Percentiles rank a stretch among this genome's conserved stretches.
Evolutionary conservation across 2,329 filamentous ascomycete species (phyloP).

Genomic region (Arthroderma uncinatum): DNA sequence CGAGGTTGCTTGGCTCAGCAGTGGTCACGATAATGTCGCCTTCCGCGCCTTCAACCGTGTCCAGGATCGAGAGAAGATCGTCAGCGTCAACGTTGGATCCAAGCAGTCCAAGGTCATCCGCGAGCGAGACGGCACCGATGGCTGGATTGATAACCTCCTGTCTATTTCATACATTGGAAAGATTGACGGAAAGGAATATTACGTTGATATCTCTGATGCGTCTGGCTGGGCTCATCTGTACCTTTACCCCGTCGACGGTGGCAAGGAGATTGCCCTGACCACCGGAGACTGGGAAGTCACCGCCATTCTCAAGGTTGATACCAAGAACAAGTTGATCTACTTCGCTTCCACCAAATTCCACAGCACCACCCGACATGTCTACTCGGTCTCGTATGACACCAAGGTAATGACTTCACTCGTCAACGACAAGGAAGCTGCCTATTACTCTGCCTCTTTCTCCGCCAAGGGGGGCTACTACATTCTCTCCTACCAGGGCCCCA

Average conservation of each 20-base stretch:
- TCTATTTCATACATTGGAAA: conserved; percentile 37
- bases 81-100: conserved; percentile 46
- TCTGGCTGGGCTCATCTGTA: conserved; percentile 57
- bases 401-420: conserved; percentile 49
- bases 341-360: conserved; percentile 55
- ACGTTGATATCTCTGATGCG: conserved; percentile 56
- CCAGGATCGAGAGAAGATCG: conserved; percentile 53
- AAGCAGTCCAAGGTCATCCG: conserved; percentile 40
- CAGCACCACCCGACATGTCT: conserved; percentile 56
- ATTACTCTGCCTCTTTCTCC: conserved; percentile 56
- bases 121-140: conserved; percentile 47
- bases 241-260: conserved; percentile 48
- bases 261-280: conserved; percentile 48
- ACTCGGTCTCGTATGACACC: conserved; percentile 49
- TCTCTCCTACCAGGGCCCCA: conserved; percentile 52
- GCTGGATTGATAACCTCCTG: conserved; percentile 49
- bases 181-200: conserved; percentile 38
- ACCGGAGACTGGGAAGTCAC: conserved; percentile 56
- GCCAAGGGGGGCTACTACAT: conserved; percentile 53
- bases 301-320: conserved; percentile 49
- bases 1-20: conserved; percentile 57
- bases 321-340: conserved; percentile 46
- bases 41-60: conserved; percentile 59
- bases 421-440: conserved; percentile 47
- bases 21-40: conserved; percentile 48